Conservation (phyloP, 495 filamentous ascomycete species). For the Polyplosphaeria fusca region DNA sequence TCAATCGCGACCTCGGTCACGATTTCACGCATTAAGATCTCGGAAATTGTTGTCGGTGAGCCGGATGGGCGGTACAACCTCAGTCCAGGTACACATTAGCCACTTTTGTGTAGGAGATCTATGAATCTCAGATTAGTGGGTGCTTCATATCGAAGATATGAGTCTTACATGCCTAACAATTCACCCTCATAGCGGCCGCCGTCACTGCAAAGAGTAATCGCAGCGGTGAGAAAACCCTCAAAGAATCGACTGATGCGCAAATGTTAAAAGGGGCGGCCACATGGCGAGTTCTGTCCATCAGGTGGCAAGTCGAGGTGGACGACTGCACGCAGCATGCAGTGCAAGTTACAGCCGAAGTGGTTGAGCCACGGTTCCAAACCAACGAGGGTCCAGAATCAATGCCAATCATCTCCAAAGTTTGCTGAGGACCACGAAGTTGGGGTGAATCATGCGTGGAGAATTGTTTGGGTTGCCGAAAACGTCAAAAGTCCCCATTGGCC, state of each 20-base stretch:
- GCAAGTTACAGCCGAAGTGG: background rate
- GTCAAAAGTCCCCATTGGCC: constrained; percentile 10
- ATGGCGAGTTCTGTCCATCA: background rate
- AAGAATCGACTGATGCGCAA: background rate
- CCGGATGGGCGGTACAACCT: constrained; percentile 15
- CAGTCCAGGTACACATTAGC: constrained; percentile 1
- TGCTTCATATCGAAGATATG: background rate
- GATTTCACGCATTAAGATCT: constrained; percentile 4
- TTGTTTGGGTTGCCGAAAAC: background rate
- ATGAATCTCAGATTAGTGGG: constrained; percentile 4
- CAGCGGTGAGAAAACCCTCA: background rate
- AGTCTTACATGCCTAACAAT: background rate
- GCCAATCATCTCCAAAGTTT: background rate
- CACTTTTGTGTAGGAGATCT: constrained; percentile 7
- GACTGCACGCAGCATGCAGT: background rate
- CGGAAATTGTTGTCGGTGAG: constrained; percentile 13
- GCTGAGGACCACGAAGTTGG: background rate
- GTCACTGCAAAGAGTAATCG: background rate
- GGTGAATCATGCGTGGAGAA: background rate
- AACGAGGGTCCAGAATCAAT: constrained; percentile 2
- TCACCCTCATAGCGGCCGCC: background rate
- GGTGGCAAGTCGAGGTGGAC: background rate
- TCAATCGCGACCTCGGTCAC: background rate
- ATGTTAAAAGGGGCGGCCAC: background rate
- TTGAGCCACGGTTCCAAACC: constrained; percentile 5